phyloP scores from a whole-genome alignment of 2,329 filamentous ascomycete genomes.

The Aspergillus nomiae region DNA sequence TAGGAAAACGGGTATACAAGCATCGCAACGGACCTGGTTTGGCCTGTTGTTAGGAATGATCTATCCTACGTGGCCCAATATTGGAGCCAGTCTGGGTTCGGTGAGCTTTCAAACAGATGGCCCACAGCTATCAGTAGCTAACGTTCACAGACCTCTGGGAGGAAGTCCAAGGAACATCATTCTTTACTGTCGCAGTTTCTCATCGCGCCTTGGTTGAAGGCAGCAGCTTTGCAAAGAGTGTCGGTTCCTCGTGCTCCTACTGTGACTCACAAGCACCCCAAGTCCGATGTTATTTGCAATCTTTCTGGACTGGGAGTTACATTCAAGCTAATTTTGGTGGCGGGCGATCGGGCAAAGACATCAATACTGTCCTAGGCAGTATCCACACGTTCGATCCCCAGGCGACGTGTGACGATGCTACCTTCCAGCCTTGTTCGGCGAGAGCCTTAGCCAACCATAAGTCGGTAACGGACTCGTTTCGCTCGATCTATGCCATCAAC shows the following conservation, averaged over 20 bases:
- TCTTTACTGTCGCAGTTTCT: slow-evolving; percentile 73
- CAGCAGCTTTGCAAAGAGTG: slow-evolving; percentile 62
- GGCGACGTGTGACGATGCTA: slow-evolving; percentile 44
- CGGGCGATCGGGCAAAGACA: slow-evolving; percentile 69
- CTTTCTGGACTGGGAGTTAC: slow-evolving; percentile 69
- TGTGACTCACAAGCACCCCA: slow-evolving; percentile 69
- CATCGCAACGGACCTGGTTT: slow-evolving; percentile 60
- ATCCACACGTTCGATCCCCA: slow-evolving; percentile 46
- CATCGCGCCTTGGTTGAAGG: slow-evolving; percentile 66
- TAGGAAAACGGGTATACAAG: slow-evolving; percentile 57
- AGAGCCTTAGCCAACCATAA: slow-evolving; percentile 74
- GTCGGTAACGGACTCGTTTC: slow-evolving; percentile 73
- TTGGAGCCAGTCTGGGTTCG: slow-evolving; percentile 63
- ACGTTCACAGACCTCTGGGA: slow-evolving; percentile 68
- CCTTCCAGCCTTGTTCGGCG: slow-evolving; percentile 77
- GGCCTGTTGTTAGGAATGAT: slow-evolving; percentile 77
- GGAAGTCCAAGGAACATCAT: slow-evolving; percentile 73
- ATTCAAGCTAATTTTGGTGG: slow-evolving; percentile 64
- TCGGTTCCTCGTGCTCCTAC: slow-evolving; percentile 62
- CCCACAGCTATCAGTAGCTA: neutral
- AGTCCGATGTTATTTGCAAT: slow-evolving; percentile 72
- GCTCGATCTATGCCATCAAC: slow-evolving; percentile 64
- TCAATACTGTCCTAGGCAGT: slow-evolving; percentile 63
- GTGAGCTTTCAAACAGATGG: slow-evolving; percentile 12
- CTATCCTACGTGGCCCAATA: slow-evolving; percentile 64